Base-by-base conservation (phyloP, 305 asterid species). In the Fraxinus ornus region DNA sequence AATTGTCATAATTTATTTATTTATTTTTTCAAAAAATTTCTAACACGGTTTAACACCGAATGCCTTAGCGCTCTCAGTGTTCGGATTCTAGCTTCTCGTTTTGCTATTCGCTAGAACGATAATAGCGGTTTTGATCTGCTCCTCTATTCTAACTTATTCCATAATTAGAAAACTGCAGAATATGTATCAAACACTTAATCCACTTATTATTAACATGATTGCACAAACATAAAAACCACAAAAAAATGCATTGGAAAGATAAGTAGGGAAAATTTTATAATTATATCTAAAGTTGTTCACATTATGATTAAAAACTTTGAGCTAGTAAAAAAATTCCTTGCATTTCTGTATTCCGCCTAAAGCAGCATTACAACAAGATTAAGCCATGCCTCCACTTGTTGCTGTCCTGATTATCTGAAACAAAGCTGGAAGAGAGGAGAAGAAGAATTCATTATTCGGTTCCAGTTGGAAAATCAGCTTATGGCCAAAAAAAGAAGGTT, bases 361-460 rank as follows among this genome's bases (percentile, higher is more conserved):
- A 33, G 39, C 32, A 28, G n/a, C 36, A 24, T 9, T 1, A 4
- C 7, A 10, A 4, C 17, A 33, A 26, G 86, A 17, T 88, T 77
- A 91, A 83, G 94, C 97, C 93, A 92, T 82, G 64, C 97, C 93
- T 82, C 96, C 96, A 37, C 93, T 90, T 75, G 96, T 88, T 21
- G 98, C 97, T 4, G 98, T 94, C 88, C 97, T 88, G 88, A 94
- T 91, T 66, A 94, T 94, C 97, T 94, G 98, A 87, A 94, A 94
- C 15, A 94, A 83, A 33, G 98, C 97, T 93, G 80, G n/a, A 66
- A 52, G 24, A 19, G 70, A 47, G 22, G 60, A 80, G 81, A 73
- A 71, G 30, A 1, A 74, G 28, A 35, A 8, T 9, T 37, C 52
- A 81, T 21, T 64, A 10, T 28, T 26, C 9, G 22, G 62, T 39